Percentiles rank a stretch among this genome's conserved stretches.
These are phyloP conservation scores for Penicillium sp. DNA, from an alignment of 2,329 filamentous ascomycete species.

Conservation along the genomic window DNA sequence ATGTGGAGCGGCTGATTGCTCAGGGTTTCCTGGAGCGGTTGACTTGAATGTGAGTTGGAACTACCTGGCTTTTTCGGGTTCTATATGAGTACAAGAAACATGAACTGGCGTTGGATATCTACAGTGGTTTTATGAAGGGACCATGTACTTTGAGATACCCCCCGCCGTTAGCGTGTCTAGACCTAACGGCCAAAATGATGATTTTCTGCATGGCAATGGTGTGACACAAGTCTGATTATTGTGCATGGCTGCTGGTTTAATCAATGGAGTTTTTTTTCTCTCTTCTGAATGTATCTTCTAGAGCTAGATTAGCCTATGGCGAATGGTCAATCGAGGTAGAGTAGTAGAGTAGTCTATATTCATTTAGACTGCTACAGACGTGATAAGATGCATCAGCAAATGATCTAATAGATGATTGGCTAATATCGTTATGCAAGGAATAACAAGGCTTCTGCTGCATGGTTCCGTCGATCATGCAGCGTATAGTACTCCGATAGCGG, in stretches of 20 bases:
- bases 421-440: not conserved
- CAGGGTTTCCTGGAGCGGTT: constrained; percentile 94
- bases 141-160: constrained; percentile 18
- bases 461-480: not conserved
- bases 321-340: not conserved
- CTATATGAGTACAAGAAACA: constrained; percentile 2
- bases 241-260: not conserved
- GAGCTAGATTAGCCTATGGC: not conserved
- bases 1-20: constrained; percentile 89
- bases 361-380: not conserved
- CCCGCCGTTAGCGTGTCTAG: constrained; percentile 4
- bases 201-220: constrained; percentile 4
- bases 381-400: not conserved
- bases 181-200: constrained; percentile 3
- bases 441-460: not conserved
- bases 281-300: not conserved
- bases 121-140: constrained; percentile 6
- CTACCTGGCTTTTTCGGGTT: constrained; percentile 19
- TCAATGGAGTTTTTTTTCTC: not conserved
- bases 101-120: constrained; percentile 5
- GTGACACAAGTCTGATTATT: not conserved
- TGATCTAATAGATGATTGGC: not conserved
- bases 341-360: not conserved
- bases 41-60: constrained; percentile 53
- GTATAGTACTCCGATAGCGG: not conserved